Base-by-base conservation (phyloP, 2,329 filamentous ascomycete genomes). In the Fusarium proliferatum region DNA sequence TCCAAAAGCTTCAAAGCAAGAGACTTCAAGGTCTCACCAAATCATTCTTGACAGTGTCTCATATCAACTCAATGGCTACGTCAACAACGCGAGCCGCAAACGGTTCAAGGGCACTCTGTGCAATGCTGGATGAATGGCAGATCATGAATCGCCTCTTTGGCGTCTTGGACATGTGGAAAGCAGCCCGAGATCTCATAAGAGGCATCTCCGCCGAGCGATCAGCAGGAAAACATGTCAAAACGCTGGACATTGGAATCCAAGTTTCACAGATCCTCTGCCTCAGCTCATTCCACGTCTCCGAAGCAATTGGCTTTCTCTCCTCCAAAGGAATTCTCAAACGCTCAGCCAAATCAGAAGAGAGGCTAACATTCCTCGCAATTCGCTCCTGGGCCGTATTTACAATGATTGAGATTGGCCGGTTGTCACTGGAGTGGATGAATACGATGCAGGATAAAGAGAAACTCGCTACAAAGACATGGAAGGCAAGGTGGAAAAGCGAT, bases 131-230 rank as follows among this genome's bases (percentile, higher is more conserved):
- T 11, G 63, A 65, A 16, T 65, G 63, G 58, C 63, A 65, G n/a
- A 19, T 63, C 6, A 63, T 65, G 63, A 53, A 63, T 28, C 63
- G 58, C 12, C 63, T 65, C 3, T 63, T 60, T 1, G 63, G 63
- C 10, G 38, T 55, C 7, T 19, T 65, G 6, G 57, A 62, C n/a
- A 46, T 65, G 30, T 65, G 58, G 41, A 62, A 45, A 3, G 30
- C 58, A 15, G 11, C 46, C 2, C 34, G 11, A 41, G 48, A 55
- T 2, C 41, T 65, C 15, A 16, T 30, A 2, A 21, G 4, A 10
- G 17, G 26, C 2, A 10, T 59, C 9, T 34, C n/a, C 6, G 1
- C 34, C 4, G 21, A 28, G 2, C n/a, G 12, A 3, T 42, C 48
- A 1, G 4, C 17, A 11, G 26, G 26, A 21, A 42, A 55, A 1